phyloP scores from a whole-genome alignment of 768 basidiomycete genomes.

The Serendipita sp. region DNA sequence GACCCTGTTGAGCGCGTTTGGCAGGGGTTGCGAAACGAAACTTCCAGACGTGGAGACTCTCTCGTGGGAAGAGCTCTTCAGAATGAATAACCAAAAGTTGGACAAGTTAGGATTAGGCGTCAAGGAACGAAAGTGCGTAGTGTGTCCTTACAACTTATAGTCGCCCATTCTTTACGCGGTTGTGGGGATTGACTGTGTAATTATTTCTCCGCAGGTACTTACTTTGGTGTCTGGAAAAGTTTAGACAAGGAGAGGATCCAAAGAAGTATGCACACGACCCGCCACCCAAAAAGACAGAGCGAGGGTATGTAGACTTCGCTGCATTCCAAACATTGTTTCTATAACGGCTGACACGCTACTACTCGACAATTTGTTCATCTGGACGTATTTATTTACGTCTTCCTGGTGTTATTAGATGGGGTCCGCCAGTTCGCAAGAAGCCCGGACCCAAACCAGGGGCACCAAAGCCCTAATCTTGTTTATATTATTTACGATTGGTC shows the following conservation, averaged over 20 bases:
- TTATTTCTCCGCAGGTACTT: constrained; percentile 41
- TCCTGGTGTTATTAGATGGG: no score
- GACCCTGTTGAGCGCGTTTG: constrained; percentile 55
- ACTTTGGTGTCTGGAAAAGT: constrained; percentile 76
- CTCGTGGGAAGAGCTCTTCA: constrained; percentile 63
- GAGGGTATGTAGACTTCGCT: constrained; percentile 77
- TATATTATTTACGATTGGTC: no score
- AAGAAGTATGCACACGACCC: constrained; percentile 47
- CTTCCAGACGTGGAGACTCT: constrained; percentile 29
- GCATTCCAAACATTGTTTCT: no score
- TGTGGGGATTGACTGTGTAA: background rate
- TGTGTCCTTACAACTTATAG: background rate
- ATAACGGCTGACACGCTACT: no score
- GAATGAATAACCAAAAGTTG: constrained; percentile 37
- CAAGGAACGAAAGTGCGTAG: constrained; percentile 51
- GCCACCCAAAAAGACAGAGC: constrained; percentile 50
- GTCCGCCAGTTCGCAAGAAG: no score
- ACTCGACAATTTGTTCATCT: no score
- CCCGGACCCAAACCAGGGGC: no score
- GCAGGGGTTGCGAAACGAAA: constrained; percentile 51
- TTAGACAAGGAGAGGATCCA: constrained; percentile 38
- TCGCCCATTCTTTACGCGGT: background rate
- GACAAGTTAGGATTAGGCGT: constrained; percentile 50
- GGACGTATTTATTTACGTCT: no score
- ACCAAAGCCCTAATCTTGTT: no score